phyloP scores from a whole-genome alignment of 1,284 basidiomycete genomes.

The Tilletia setariae region DNA sequence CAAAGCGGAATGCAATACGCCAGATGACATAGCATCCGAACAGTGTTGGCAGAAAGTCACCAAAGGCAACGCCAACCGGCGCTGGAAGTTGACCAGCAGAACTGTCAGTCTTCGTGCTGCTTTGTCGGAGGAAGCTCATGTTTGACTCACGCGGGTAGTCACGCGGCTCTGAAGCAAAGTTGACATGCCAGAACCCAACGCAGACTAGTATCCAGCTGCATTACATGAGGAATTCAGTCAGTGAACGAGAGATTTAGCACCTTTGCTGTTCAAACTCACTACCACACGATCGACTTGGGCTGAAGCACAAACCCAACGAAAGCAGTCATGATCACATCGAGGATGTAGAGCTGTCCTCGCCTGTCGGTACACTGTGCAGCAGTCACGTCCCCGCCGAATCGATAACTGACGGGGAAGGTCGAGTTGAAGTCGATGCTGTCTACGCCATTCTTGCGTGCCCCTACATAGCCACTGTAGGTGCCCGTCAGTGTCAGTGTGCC shows the following conservation, averaged over 20 bases:
- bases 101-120: constrained; percentile 24
- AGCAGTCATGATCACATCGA: constrained; percentile 57
- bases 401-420: constrained; percentile 67
- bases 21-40: constrained; percentile 78
- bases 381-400: constrained; percentile 55
- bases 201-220: constrained; percentile 66
- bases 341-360: constrained; percentile 57
- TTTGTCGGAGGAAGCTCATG: no score
- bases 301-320: constrained; percentile 73
- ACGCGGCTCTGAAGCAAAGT: constrained; percentile 73
- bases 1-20: constrained; percentile 71
- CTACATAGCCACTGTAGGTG: constrained; percentile 68
- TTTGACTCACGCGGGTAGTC: constrained; percentile 58
- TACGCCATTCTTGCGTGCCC: constrained; percentile 65
- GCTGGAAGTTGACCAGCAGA: constrained; percentile 17
- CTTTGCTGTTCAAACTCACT: no score
- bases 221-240: constrained; percentile 34
- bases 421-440: constrained; percentile 70
- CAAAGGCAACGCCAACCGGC: constrained; percentile 66
- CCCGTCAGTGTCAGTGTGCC: constrained; percentile 68
- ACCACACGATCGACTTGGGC: constrained; percentile 66
- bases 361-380: constrained; percentile 68
- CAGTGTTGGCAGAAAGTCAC: constrained; percentile 71
- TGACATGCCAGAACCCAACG: constrained; percentile 82
- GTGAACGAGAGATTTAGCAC: not conserved